phyloP scores from a whole-genome alignment of 2,329 filamentous ascomycete species.

The Fusarium oligoseptatum region DNA sequence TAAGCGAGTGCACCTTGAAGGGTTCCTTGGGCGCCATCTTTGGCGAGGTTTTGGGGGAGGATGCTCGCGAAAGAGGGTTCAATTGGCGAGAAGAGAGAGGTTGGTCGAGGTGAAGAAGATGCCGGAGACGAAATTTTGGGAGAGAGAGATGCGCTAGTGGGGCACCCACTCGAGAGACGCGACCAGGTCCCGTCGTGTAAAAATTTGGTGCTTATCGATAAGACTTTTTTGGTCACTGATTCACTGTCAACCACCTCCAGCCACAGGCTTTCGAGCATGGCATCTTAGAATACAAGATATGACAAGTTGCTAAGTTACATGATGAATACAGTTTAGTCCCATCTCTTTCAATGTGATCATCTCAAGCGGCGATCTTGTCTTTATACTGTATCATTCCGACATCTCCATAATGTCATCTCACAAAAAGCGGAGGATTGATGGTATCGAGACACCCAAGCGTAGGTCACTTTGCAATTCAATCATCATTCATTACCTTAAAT shows the following conservation, averaged over 20 bases:
- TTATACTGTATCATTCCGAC: neutral
- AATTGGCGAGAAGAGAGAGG: constrained; percentile 37
- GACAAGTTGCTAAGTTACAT: no score
- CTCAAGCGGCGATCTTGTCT: neutral
- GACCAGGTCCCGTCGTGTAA: constrained; percentile 28
- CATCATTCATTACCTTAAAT: neutral
- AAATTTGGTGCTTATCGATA: constrained; percentile 17
- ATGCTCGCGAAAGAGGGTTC: constrained; percentile 35
- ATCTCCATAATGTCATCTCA: constrained; percentile 45
- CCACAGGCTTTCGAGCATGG: neutral
- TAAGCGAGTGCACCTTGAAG: constrained; percentile 55
- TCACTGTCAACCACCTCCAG: neutral
- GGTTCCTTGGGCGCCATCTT: constrained; percentile 55
- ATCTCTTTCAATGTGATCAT: neutral
- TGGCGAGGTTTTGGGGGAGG: constrained; percentile 23
- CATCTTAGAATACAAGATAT: neutral
- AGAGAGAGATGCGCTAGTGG: constrained; percentile 37
- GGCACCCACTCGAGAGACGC: constrained; percentile 25
- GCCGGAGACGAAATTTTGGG: constrained; percentile 47
- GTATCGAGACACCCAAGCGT: constrained; percentile 48
- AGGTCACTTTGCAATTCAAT: constrained; percentile 21
- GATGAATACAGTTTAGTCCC: neutral
- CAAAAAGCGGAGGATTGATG: constrained; percentile 54
- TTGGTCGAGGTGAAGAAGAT: constrained; percentile 36
- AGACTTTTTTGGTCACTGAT: neutral